phyloP scores from a whole-genome alignment of 2,329 filamentous ascomycete genomes.

The Pseudogymnoascus sp. region DNA sequence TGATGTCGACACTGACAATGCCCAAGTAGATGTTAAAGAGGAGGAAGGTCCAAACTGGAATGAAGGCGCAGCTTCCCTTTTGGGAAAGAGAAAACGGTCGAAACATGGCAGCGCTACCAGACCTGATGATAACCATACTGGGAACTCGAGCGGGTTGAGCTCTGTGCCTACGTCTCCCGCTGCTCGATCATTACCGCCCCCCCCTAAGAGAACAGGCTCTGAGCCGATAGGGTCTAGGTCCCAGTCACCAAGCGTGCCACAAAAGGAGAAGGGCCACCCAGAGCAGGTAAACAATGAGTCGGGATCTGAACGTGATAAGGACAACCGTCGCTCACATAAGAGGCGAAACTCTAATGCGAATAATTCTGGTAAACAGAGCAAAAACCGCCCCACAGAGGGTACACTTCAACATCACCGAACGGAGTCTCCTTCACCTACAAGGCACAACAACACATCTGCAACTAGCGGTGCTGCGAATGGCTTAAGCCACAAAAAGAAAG shows the following conservation, averaged over 20 bases:
- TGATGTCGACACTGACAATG: conserved; percentile 8
- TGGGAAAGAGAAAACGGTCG: conserved; percentile 44
- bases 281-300: conserved; percentile 35
- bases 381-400: conserved; percentile 16
- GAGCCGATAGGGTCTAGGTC: conserved; percentile 41
- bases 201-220: conserved; percentile 36
- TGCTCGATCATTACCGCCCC: conserved; percentile 23
- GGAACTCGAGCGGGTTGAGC: conserved; percentile 45
- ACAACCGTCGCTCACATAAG: conserved; percentile 14
- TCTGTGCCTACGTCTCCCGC: conserved; percentile 49
- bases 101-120: conserved; percentile 19
- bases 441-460: not conserved
- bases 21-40: conserved; percentile 17
- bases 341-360: conserved; percentile 22
- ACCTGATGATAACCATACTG: conserved; percentile 19
- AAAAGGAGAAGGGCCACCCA: conserved; percentile 26
- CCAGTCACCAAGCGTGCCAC: conserved; percentile 31
- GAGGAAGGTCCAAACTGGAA: conserved; percentile 20
- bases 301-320: conserved; percentile 22
- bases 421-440: conserved; percentile 44
- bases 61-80: conserved; percentile 28
- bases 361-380: conserved; percentile 15
- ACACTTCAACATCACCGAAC: conserved; percentile 18
- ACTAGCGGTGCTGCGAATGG: conserved; percentile 42
- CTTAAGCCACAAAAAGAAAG: conserved; percentile 51